Evolutionary conservation across 1,284 basidiomycete species (phyloP).

Genomic region (Cryptococcus hybrid): DNA sequence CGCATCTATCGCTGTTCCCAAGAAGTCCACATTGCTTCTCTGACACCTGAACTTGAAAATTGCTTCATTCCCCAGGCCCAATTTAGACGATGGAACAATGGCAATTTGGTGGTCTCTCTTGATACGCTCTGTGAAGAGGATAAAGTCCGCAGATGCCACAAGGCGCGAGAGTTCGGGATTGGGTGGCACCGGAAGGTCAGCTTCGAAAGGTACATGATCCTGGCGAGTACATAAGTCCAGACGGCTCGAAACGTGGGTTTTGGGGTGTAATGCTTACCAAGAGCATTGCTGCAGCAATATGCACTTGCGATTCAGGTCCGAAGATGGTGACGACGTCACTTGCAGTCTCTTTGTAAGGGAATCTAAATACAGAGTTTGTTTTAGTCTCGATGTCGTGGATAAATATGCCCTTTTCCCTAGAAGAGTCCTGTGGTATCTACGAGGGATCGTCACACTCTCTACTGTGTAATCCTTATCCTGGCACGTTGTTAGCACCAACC

Average conservation of each 20-base stretch:
- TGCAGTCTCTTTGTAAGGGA: conserved; percentile 93
- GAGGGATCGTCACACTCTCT: conserved; percentile 88
- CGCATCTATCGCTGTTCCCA: conserved; percentile 84
- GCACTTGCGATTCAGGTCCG: conserved; percentile 94
- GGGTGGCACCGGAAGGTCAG: conserved; percentile 87
- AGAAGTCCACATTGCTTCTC: conserved; percentile 87
- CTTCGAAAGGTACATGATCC: conserved; percentile 97
- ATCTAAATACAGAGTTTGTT: conserved; percentile 90
- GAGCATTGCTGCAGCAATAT: conserved; percentile 94
- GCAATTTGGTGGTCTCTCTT: conserved; percentile 93
- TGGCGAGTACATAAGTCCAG: conserved; percentile 37
- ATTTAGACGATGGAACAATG: conserved; percentile 64
- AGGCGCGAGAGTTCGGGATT: conserved; percentile 73
- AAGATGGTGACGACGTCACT: conserved; percentile 79
- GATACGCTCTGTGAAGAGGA: conserved; percentile 73
- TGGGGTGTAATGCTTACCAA: conserved; percentile 48
- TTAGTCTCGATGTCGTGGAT: conserved; percentile 96
- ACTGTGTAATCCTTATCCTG: conserved; percentile 96
- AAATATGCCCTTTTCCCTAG: conserved; percentile 97
- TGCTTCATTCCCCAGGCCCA: conserved; percentile 66
- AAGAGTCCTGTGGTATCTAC: conserved; percentile 90
- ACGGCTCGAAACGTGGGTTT: neutral
- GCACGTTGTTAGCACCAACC: conserved; percentile 3
- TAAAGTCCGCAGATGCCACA: conserved; percentile 75
- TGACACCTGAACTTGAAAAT: conserved; percentile 93